A percentile compares a stretch with the other conserved stretches of the same genome.
These are phyloP conservation scores for Cinnamomum micranthum DNA, from an alignment of 164 flowering plant genomes.

Conservation along the genomic window DNA sequence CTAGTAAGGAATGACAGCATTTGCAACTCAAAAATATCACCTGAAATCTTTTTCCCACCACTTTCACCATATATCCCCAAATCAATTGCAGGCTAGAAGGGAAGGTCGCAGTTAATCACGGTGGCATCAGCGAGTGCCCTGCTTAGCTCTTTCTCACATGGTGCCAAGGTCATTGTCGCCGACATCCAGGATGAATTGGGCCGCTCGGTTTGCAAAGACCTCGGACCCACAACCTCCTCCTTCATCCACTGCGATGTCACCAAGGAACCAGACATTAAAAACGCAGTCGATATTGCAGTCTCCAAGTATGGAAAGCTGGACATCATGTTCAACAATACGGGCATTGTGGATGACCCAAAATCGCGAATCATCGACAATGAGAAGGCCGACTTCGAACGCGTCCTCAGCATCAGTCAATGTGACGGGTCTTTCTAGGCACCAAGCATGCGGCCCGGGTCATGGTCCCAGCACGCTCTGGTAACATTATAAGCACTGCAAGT, in stretches of 20 bases:
- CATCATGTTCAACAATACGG: slow-evolving; percentile 83
- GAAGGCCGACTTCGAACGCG: slow-evolving; percentile 10
- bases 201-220: neutral
- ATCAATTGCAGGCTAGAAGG: slow-evolving; percentile 51
- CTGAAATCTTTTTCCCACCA: no score
- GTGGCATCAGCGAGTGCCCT: slow-evolving; percentile 77
- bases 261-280: slow-evolving; percentile 45
- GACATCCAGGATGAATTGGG: slow-evolving; percentile 49
- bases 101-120: slow-evolving; percentile 62
- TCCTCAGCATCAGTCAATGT: slow-evolving; percentile 21
- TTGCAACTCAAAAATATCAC: no score
- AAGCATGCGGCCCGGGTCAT: slow-evolving; percentile 17
- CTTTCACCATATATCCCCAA: no score
- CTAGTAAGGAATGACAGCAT: neutral
- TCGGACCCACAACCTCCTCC: slow-evolving; percentile 5
- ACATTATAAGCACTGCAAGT: slow-evolving; percentile 1
- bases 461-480: slow-evolving; percentile 4
- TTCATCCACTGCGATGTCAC: slow-evolving; percentile 66
- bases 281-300: slow-evolving; percentile 61
- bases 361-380: neutral
- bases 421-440: slow-evolving; percentile 5
- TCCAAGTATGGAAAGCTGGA: slow-evolving; percentile 65
- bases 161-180: slow-evolving; percentile 66
- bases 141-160: slow-evolving; percentile 56
- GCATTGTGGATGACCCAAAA: slow-evolving; percentile 31